Conservation (phyloP, 164 flowering plant species). For the Macadamia tetraphylla region DNA sequence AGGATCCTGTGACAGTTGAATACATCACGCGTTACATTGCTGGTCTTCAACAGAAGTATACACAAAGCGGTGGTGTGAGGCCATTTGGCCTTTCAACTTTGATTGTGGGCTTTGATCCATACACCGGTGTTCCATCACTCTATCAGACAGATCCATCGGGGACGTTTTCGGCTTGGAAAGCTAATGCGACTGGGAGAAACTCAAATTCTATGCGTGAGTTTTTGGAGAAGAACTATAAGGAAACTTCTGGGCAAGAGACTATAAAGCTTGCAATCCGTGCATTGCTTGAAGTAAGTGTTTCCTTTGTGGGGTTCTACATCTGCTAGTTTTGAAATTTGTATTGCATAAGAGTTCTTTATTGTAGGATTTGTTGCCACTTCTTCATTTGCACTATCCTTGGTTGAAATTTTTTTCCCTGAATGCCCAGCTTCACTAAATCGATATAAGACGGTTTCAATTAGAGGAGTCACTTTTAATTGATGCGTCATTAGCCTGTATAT, state of each 20-base stretch:
- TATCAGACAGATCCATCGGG: constrained; percentile 86
- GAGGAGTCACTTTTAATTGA: no score
- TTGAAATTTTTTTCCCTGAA: no score
- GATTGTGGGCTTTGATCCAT: constrained; percentile 76
- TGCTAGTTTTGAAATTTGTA: no score
- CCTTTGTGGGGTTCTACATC: no score
- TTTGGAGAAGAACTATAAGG: constrained; percentile 70
- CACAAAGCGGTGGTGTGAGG: constrained; percentile 77
- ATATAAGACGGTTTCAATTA: no score
- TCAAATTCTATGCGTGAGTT: constrained; percentile 67
- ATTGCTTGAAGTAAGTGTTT: constrained; percentile 39
- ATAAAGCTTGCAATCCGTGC: constrained; percentile 71
- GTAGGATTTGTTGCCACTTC: no score
- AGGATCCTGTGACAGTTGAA: constrained; percentile 77
- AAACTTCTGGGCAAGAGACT: constrained; percentile 76
- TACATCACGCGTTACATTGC: constrained; percentile 76
- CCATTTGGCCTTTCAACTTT: constrained; percentile 77
- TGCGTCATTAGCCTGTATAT: no score
- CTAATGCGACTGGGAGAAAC: constrained; percentile 76
- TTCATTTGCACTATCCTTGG: no score
- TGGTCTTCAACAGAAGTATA: constrained; percentile 75
- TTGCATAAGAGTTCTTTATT: no score
- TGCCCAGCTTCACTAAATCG: no score
- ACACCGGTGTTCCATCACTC: constrained; percentile 51
- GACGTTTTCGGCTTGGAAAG: constrained; percentile 80